Evolutionary conservation across 2,329 filamentous ascomycete genomes (phyloP).

Genomic region (Alternaria triticimaculans): DNA sequence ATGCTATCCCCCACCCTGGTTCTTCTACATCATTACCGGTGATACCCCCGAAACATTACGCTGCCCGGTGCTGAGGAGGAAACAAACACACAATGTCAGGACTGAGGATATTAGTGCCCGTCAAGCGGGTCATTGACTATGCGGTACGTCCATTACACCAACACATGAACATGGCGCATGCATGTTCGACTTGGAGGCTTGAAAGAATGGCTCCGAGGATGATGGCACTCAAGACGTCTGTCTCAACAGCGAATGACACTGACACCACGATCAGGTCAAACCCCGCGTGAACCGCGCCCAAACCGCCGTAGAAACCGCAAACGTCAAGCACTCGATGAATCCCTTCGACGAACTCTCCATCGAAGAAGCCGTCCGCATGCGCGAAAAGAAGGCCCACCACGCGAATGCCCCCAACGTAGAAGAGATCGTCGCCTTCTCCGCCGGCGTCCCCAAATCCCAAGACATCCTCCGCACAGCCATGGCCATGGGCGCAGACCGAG

Average conservation of each 20-base stretch:
- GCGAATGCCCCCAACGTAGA: constrained; percentile 62
- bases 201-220: not conserved
- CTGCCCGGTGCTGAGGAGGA: not conserved
- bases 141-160: constrained; percentile 50
- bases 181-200: not conserved
- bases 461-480: constrained; percentile 94
- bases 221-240: not conserved
- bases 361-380: constrained; percentile 93
- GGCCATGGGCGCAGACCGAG: constrained; percentile 97
- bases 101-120: constrained; percentile 62
- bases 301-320: constrained; percentile 89
- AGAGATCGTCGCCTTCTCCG: constrained; percentile 88
- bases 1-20: constrained; percentile 19
- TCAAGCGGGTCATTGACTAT: constrained; percentile 67
- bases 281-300: constrained; percentile 73
- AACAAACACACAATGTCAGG: constrained; percentile 49
- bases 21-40: constrained; percentile 9
- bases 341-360: constrained; percentile 98
- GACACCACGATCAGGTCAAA: constrained; percentile 61
- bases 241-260: not conserved
- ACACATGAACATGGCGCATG: not conserved
- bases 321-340: constrained; percentile 98
- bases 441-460: constrained; percentile 83
- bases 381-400: constrained; percentile 71
- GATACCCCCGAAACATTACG: not conserved